phyloP scores from a whole-genome alignment of 2,329 filamentous ascomycete genomes.

The Monilinia vaccinii-corymbosi region DNA sequence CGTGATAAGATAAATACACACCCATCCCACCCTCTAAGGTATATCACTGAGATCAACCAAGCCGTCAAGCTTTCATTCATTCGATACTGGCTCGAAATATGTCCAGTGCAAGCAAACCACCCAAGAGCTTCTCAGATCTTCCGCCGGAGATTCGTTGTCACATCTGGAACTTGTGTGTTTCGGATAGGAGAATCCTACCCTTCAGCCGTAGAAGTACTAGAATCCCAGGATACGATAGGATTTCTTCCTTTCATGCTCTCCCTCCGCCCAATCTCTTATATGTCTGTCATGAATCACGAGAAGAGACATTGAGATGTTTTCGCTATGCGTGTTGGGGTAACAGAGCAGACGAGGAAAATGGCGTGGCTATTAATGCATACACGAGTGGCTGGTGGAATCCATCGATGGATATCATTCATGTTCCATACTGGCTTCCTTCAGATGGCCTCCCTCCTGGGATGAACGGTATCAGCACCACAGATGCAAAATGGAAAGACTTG shows the following conservation, averaged over 20 bases:
- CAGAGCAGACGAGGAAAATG: background rate
- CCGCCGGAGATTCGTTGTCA: background rate
- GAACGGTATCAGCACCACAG: background rate
- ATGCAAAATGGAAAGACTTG: background rate
- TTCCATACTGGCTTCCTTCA: background rate
- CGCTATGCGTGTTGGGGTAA: background rate
- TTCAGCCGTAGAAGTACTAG: background rate
- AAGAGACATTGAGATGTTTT: background rate
- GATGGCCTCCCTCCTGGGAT: background rate
- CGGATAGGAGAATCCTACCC: background rate
- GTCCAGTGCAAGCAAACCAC: background rate
- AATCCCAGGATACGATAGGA: rapidly evolving
- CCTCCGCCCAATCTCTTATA: background rate
- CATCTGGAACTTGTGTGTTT: background rate
- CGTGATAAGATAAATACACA: too few relatives aligned
- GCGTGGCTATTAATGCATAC: background rate
- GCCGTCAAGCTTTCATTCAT: background rate
- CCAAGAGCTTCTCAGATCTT: background rate
- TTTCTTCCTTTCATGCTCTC: background rate
- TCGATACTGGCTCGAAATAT: background rate
- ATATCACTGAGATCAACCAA: too few relatives aligned
- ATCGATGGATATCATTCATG: background rate
- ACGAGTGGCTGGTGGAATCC: background rate
- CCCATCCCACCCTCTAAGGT: too few relatives aligned
- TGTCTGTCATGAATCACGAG: background rate